These are phyloP conservation scores for Candida sp. DNA, from an alignment of 1,139 yeast genomes.

Conservation along the genomic window DNA sequence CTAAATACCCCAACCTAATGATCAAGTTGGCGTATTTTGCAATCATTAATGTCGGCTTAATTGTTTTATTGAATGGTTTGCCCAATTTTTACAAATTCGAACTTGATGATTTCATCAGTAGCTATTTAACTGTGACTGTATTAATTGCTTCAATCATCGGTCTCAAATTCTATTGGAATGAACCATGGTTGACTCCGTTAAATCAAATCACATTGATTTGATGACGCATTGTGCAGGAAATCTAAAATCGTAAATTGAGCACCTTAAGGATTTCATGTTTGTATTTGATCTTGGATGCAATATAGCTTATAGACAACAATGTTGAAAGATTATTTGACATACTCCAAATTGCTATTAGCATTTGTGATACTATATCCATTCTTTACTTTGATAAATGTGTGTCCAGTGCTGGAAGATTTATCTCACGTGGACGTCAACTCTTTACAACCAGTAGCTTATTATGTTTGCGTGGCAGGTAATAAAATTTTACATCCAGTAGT, in stretches of 20 bases:
- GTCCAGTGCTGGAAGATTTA: constrained; percentile 8
- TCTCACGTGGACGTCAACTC: not conserved
- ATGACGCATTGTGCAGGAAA: not conserved
- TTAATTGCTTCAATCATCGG: constrained; percentile 4
- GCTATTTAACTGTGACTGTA: constrained; percentile 11
- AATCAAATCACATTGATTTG: not conserved
- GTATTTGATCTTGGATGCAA: not conserved
- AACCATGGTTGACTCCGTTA: constrained; percentile 9
- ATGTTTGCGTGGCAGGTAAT: constrained; percentile 10
- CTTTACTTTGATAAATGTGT: constrained; percentile 8
- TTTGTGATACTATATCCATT: not conserved
- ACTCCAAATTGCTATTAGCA: not conserved
- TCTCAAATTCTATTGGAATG: constrained; percentile 8
- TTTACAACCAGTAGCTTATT: constrained; percentile 11
- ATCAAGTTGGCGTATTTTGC: constrained; percentile 6
- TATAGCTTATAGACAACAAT: not conserved
- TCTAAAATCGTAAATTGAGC: not conserved
- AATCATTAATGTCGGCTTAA: constrained; percentile 9
- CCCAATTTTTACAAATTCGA: constrained; percentile 9
- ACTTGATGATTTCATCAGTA: constrained; percentile 10
- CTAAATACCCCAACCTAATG: constrained; percentile 4
- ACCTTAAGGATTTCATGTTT: not conserved
- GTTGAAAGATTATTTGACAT: not conserved
- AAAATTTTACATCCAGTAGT: constrained; percentile 8
- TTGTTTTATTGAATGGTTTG: constrained; percentile 12